Evolutionary conservation across 192 early-diverging fungal genomes (phyloP), one percentile per base, ranked within the genome.

Genomic region (Phlyctochytrium planicorne): DNA sequence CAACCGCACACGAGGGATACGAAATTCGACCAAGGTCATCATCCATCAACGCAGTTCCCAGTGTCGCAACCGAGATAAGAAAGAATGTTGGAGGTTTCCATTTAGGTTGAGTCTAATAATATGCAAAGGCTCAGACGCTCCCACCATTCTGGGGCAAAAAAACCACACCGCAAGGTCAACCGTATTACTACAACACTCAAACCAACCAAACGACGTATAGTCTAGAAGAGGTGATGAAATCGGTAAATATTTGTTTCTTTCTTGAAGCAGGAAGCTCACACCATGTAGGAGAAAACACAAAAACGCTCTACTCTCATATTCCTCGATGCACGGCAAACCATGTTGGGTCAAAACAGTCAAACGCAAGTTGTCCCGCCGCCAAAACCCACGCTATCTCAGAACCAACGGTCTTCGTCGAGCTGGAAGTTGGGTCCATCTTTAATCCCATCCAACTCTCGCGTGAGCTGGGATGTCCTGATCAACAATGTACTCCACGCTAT

Each of bases 141-240:
- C 82, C 82, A 1, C 65, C 68, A 50, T 74, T 64, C 47, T 84
- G 82, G 82, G 70, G 81, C 2, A 34, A 67, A 30, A 80, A 80
- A 53, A 65, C 70, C 14, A 67, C 70, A 16, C 72, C 76, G 2
- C 59, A 68, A 14, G 82, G 80, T n/a, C 53, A 73, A 34, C 65
- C 73, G 10, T 84, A 83, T 37, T 84, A 84, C 57, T 80, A 66
- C 66, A 84, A 84, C 63, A 72, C 70, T 17, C 69, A 76, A 36
- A 81, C 78, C 14, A 80, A 84, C 53, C 78, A 80, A 31, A 84
- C 82, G 2, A 83, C 81, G 2, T 84, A 74, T 35, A 72, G 71
- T 52, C 30, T 80, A 30, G 71, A 83, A 27, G 77, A 83, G 30
- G 78, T 82, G 20, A 37, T 62, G 29, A 52, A 60, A 34, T 59